Conservation (phyloP, 257 asterid species). For the Plectranthus barbatus region DNA sequence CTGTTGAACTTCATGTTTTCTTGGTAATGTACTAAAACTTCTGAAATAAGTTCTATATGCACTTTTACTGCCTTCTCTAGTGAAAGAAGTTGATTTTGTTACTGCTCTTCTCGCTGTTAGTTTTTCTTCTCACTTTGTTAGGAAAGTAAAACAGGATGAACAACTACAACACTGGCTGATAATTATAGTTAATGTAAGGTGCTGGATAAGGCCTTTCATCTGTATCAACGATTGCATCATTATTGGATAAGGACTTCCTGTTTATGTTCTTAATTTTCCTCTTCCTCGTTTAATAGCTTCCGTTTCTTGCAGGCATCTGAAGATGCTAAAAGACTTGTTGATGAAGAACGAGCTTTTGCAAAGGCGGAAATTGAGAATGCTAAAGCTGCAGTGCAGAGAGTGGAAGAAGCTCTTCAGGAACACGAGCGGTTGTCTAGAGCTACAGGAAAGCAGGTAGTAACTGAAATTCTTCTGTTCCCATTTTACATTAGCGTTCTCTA, state of each 20-base stretch:
- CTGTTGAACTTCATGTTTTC: not conserved
- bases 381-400: slow-evolving; percentile 94
- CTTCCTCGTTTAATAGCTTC: not conserved
- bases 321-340: slow-evolving; percentile 89
- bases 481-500: not conserved
- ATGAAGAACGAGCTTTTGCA: slow-evolving; percentile 88
- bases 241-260: not conserved
- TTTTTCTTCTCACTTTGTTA: not conserved
- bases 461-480: slow-evolving; percentile 7
- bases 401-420: slow-evolving; percentile 94
- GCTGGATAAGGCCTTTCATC: not conserved
- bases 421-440: slow-evolving; percentile 78
- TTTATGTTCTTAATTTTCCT: not conserved
- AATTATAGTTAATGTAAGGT: not conserved
- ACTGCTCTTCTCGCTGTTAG: not conserved
- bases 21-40: not conserved
- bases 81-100: not conserved
- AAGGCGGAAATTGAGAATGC: slow-evolving; percentile 91
- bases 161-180: not conserved
- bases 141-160: not conserved
- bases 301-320: slow-evolving; percentile 69
- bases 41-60: not conserved
- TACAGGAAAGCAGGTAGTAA: slow-evolving; percentile 75
- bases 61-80: not conserved
- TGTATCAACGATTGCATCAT: not conserved